These are phyloP conservation scores for Immersiporthe knoxdaviesiana DNA, from an alignment of 2,329 filamentous ascomycete genomes.

Conservation along the genomic window DNA sequence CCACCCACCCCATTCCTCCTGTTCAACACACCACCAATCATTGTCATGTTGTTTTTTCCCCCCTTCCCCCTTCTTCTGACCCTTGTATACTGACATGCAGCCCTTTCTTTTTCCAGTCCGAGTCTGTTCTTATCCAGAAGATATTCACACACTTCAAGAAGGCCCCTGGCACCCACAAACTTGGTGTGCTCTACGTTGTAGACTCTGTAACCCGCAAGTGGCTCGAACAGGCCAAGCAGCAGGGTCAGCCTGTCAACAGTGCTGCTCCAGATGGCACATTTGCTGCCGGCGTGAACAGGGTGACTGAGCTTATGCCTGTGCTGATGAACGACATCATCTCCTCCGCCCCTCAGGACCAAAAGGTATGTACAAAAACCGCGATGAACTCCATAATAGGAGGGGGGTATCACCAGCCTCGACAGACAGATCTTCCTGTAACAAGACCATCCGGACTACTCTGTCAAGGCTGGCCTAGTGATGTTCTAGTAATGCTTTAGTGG, in stretches of 20 bases:
- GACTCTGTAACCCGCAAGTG: constrained; percentile 99
- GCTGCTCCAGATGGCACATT: constrained; percentile 88
- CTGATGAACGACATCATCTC: constrained; percentile 95
- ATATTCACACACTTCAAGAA: constrained; percentile 98
- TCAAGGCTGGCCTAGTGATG: constrained; percentile 17
- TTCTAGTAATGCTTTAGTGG: constrained; percentile 32
- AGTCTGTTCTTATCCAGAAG: constrained; percentile 93
- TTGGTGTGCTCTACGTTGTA: constrained; percentile 99
- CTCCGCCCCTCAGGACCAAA: constrained; percentile 89
- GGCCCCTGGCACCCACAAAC: constrained; percentile 90
- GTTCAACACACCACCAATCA: neutral
- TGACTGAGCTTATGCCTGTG: constrained; percentile 90
- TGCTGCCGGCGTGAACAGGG: constrained; percentile 92
- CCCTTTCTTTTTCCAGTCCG: constrained; percentile 64
- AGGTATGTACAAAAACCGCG: constrained; percentile 71
- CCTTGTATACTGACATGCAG: neutral
- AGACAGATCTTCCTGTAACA: constrained; percentile 29
- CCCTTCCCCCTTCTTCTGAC: neutral
- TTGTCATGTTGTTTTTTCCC: neutral
- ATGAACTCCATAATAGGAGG: neutral
- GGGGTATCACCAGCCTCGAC: constrained; percentile 1
- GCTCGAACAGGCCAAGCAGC: constrained; percentile 90
- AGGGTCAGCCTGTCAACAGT: constrained; percentile 79
- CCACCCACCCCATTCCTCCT: constrained; percentile 24
- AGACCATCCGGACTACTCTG: constrained; percentile 24